Percentiles rank a stretch among this genome's conserved stretches.
These are phyloP conservation scores for Beverwykella pulmonaria DNA, from an alignment of 495 filamentous ascomycete genomes.

Conservation along the genomic window DNA sequence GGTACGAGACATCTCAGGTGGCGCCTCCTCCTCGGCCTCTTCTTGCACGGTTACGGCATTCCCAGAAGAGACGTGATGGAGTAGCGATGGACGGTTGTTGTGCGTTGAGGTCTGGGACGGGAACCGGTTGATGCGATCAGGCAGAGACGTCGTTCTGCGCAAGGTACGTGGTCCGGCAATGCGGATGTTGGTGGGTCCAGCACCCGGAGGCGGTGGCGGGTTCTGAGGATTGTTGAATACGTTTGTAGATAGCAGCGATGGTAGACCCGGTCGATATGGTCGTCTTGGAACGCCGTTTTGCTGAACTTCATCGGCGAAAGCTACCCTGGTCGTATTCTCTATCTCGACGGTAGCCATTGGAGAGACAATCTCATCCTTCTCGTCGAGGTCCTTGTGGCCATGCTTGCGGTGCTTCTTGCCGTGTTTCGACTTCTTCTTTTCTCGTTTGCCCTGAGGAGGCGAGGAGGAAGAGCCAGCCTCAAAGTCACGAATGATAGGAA, in stretches of 20 bases:
- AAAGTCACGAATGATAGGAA: constrained; percentile 50
- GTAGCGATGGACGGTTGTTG: constrained; percentile 42
- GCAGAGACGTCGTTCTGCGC: constrained; percentile 77
- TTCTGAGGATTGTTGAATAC: constrained; percentile 56
- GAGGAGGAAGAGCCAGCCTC: constrained; percentile 40
- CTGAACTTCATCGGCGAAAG: constrained; percentile 43
- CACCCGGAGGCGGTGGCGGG: constrained; percentile 27
- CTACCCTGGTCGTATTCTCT: constrained; percentile 34
- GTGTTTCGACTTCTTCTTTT: constrained; percentile 37
- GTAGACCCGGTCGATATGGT: constrained; percentile 57
- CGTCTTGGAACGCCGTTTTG: constrained; percentile 40
- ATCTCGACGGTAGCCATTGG: neutral
- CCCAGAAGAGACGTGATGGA: constrained; percentile 6
- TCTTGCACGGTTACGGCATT: neutral
- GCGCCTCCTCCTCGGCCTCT: constrained; percentile 42
- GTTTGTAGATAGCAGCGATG: constrained; percentile 64
- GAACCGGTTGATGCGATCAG: constrained; percentile 63
- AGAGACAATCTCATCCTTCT: constrained; percentile 23
- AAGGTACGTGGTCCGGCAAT: constrained; percentile 58
- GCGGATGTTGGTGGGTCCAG: constrained; percentile 21
- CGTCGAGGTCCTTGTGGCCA: constrained; percentile 4
- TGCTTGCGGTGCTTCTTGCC: constrained; percentile 49
- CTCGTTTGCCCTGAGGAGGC: constrained; percentile 18
- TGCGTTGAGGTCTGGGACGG: constrained; percentile 36
- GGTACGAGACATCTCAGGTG: constrained; percentile 67